Evolutionary conservation across 78 protist species (phyloP).

Genomic region (Protostelium mycophagum): DNA sequence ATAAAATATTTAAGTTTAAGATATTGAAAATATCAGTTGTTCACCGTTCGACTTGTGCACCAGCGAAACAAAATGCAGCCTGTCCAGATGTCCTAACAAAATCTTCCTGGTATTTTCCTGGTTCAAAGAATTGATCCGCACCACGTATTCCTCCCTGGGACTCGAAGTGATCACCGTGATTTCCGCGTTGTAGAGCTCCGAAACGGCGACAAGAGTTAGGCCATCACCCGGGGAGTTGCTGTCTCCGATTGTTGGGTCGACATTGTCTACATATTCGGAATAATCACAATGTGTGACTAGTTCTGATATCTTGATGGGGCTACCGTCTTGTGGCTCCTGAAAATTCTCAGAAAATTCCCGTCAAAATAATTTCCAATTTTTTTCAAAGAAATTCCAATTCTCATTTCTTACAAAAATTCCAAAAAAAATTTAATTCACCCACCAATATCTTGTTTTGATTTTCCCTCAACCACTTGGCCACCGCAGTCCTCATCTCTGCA

Average conservation of each 20-base stretch:
- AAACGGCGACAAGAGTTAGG: background rate
- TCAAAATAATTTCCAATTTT: too few relatives aligned
- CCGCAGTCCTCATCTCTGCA: background rate
- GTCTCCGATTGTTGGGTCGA: too few relatives aligned
- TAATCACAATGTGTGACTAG: too few relatives aligned
- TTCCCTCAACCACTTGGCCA: background rate
- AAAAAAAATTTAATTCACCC: too few relatives aligned
- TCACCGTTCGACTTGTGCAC: background rate
- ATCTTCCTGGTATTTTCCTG: background rate
- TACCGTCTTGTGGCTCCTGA: too few relatives aligned
- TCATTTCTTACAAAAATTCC: too few relatives aligned
- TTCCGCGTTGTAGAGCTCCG: background rate
- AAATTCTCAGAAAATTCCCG: too few relatives aligned
- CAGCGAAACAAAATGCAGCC: background rate
- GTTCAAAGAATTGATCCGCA: background rate
- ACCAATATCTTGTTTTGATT: background rate
- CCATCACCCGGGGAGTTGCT: background rate
- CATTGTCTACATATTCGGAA: too few relatives aligned
- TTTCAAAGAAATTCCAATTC: too few relatives aligned
- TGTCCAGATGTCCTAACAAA: background rate
- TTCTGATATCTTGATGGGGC: too few relatives aligned
- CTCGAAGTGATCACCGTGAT: background rate
- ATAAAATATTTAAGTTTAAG: too few relatives aligned
- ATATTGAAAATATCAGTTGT: too few relatives aligned
- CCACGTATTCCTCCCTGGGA: background rate